Base-by-base conservation (phyloP, 202 grass and related monocot species). In the Saccharum hybrid region DNA sequence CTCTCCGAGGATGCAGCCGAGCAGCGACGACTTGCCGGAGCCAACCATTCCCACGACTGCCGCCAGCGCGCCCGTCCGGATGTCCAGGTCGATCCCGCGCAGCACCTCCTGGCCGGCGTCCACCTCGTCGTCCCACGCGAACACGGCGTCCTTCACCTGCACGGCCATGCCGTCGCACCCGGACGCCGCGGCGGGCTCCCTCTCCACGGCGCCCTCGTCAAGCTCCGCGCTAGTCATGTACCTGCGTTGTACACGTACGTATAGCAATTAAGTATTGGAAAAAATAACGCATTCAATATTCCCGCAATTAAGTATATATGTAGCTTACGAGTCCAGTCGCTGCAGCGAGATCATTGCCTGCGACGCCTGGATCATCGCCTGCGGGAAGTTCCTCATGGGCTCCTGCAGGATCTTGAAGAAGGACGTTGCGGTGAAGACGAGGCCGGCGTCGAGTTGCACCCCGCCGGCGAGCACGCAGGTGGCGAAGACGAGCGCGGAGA, bases 331-430 rank as follows among this genome's bases (percentile, higher is more conserved):
- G 85, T 94, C 92, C 3, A 94, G 82, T 0, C 96, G 82, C 22
- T 96, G 73, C 11, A 99, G 93, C 15, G 96, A 99, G 80, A 93
- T 94, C 74, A 94, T 87, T 13, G 96, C 96, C 88, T 99, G 96
- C 4, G 96, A 96, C 3, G 86, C 93, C 76, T 93, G 89, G 87
- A 96, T 99, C 83, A 99, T 89, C 6, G 96, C 88, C 89, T 96
- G 96, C 0, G 96, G 96, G 68, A 99, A 99, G 77, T 94, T 99
- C 30, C 88, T 19, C 93, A 99, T 96, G 13, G 96, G 96, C 86
- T 99, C 96, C 88, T 99, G 93, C 1, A 99, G 81, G 10, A 99
- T 92, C 85, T 87, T 95, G 72, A 99, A 96, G 74, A 99, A 82
- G 0, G 96, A 89, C 0, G 93, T 99, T 14, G 96, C 93, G 9